These are phyloP conservation scores for Tribonema minus DNA, from an alignment of 108 stramenopile species.

Conservation along the genomic window DNA sequence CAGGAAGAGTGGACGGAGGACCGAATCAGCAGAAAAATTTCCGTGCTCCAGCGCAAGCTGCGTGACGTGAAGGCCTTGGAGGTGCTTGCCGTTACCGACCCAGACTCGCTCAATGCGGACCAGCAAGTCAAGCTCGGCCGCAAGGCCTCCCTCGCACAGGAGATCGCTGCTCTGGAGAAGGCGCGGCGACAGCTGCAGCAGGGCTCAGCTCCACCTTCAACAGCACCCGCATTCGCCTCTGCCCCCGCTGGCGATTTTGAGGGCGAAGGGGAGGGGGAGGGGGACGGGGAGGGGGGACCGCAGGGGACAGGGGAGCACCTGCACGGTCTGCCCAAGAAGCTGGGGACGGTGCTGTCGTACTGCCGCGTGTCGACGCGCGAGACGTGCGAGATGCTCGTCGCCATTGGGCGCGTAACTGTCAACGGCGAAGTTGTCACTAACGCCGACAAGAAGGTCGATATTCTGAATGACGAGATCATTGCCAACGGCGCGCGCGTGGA, in stretches of 20 bases:
- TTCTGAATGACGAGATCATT: slow-evolving; percentile 15
- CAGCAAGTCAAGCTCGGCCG: background rate
- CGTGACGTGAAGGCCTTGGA: background rate
- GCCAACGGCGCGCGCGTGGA: slow-evolving; percentile 13
- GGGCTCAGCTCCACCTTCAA: background rate
- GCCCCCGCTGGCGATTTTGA: background rate
- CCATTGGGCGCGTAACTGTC: slow-evolving; percentile 24
- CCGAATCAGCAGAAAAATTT: too few relatives aligned
- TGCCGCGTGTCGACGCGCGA: slow-evolving; percentile 17
- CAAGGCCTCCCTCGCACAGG: background rate
- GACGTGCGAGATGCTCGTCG: slow-evolving; percentile 28
- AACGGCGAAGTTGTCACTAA: slow-evolving; percentile 13
- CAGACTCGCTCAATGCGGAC: background rate
- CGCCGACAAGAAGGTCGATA: slow-evolving; percentile 26
- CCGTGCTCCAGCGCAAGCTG: slow-evolving; percentile 13
- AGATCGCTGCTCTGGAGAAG: slow-evolving; percentile 5
- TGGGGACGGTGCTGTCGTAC: slow-evolving; percentile 6
- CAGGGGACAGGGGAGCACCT: background rate
- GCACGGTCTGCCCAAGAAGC: slow-evolving; percentile 10
- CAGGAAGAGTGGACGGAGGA: too few relatives aligned
- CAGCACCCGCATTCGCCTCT: background rate
- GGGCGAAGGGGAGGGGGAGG: too few relatives aligned
- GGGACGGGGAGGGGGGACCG: too few relatives aligned
- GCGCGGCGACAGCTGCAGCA: background rate
- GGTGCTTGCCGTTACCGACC: slow-evolving; percentile 5